Conservation (phyloP, 257 asterid species). For the Forsythia suspensa region DNA sequence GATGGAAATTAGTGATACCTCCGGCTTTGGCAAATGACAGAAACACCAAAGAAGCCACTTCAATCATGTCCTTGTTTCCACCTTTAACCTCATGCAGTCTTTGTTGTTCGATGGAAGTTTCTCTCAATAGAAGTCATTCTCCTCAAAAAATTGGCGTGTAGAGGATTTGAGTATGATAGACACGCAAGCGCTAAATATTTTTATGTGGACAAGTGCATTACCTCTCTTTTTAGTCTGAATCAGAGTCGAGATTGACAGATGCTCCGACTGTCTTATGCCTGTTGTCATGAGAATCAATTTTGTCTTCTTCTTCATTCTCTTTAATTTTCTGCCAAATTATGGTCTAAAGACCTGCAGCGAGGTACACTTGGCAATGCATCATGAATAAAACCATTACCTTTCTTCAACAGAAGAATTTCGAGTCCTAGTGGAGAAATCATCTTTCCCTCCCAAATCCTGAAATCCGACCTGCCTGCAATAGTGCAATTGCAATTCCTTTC, state of each 20-base stretch:
- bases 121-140: background rate
- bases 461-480: slow-evolving; percentile 71
- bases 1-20: no score
- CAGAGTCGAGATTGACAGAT: slow-evolving; percentile 63
- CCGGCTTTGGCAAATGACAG: no score
- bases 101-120: background rate
- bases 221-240: slow-evolving; percentile 60
- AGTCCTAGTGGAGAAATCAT: slow-evolving; percentile 68
- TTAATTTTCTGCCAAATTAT: slow-evolving; percentile 56
- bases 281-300: slow-evolving; percentile 64
- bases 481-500: slow-evolving; percentile 71
- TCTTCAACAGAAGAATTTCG: slow-evolving; percentile 69
- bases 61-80: background rate
- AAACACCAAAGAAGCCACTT: no score
- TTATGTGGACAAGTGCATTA: no score
- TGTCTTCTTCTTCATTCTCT: slow-evolving; percentile 62
- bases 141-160: background rate
- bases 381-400: slow-evolving; percentile 45
- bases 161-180: background rate
- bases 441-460: slow-evolving; percentile 85
- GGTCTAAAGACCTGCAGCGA: slow-evolving; percentile 25
- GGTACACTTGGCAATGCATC: background rate
- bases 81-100: background rate
- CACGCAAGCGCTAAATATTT: background rate
- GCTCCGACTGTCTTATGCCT: slow-evolving; percentile 56